phyloP scores from a whole-genome alignment of 2,329 filamentous ascomycete genomes.

The Botryotinia globosa region DNA sequence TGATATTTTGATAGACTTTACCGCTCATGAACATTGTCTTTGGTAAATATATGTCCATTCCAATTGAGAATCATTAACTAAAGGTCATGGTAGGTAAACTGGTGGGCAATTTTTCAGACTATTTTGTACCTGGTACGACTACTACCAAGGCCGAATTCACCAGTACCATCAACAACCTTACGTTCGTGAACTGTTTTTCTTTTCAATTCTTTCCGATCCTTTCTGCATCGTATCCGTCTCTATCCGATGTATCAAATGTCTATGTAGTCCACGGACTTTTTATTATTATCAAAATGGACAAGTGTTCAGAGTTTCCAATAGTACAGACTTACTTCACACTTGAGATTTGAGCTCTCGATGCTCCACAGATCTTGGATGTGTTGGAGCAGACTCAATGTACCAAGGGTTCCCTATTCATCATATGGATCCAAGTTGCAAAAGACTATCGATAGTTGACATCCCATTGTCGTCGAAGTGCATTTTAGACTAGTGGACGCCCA shows the following conservation, averaged over 20 bases:
- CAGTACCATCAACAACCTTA: constrained; percentile 44
- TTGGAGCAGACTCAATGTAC: background rate
- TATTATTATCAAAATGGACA: background rate
- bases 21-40: constrained; percentile 61
- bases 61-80: background rate
- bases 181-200: constrained; percentile 39
- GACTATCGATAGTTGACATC: background rate
- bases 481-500: background rate
- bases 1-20: constrained; percentile 43
- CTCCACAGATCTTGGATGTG: too few relatives aligned
- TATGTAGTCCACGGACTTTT: too few relatives aligned
- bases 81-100: constrained; percentile 24
- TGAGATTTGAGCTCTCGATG: background rate
- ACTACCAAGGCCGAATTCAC: constrained; percentile 43
- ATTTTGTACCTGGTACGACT: constrained; percentile 41
- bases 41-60: constrained; percentile 40
- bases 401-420: background rate
- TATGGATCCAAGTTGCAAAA: background rate
- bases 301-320: background rate
- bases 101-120: constrained; percentile 33
- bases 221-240: background rate
- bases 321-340: background rate
- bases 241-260: background rate
- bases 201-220: background rate
- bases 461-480: background rate